Conservation (phyloP, 306 rosid species). For the Fagus sylvatica region DNA sequence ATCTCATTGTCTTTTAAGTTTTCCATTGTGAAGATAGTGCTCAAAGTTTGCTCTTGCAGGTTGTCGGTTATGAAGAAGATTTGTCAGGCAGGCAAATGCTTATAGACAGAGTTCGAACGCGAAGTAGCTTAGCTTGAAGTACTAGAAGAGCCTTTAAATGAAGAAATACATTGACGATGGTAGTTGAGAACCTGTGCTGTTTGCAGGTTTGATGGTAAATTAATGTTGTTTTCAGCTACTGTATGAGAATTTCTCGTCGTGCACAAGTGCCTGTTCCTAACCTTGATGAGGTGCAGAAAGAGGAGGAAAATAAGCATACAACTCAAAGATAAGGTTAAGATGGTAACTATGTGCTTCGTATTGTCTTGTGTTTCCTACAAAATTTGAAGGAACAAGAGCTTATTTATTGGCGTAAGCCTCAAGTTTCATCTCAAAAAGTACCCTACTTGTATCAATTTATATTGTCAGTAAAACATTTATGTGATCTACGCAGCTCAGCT, state of each 20-base stretch:
- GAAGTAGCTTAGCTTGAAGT: conserved; percentile 58
- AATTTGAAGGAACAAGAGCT: not conserved
- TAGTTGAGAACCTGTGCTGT: not conserved
- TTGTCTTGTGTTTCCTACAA: not conserved
- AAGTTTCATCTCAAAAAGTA: no score
- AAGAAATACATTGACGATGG: conserved; percentile 5
- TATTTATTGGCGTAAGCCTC: not conserved
- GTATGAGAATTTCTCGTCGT: conserved; percentile 17
- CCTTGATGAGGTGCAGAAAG: conserved; percentile 10
- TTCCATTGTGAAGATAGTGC: conserved; percentile 20
- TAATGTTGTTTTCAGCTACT: conserved; percentile 22
- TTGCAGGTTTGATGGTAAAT: conserved; percentile 19
- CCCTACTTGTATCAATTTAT: no score
- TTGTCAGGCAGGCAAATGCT: conserved; percentile 95
- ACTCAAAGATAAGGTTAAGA: conserved; percentile 24
- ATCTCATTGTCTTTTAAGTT: conserved; percentile 12
- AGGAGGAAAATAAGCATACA: conserved; percentile 21
- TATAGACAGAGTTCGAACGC: conserved; percentile 72
- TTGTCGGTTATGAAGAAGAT: conserved; percentile 86
- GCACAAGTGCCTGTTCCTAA: conserved; percentile 15
- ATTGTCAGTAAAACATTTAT: not conserved
- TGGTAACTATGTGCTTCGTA: conserved; percentile 18
- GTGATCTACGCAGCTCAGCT: not conserved
- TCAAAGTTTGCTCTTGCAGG: conserved; percentile 50
- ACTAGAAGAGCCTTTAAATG: not conserved